Percentiles rank a stretch among this genome's conserved stretches.
These are phyloP conservation scores for Carex pumila DNA, from an alignment of 176 grass and related monocot genomes.

Conservation along the genomic window DNA sequence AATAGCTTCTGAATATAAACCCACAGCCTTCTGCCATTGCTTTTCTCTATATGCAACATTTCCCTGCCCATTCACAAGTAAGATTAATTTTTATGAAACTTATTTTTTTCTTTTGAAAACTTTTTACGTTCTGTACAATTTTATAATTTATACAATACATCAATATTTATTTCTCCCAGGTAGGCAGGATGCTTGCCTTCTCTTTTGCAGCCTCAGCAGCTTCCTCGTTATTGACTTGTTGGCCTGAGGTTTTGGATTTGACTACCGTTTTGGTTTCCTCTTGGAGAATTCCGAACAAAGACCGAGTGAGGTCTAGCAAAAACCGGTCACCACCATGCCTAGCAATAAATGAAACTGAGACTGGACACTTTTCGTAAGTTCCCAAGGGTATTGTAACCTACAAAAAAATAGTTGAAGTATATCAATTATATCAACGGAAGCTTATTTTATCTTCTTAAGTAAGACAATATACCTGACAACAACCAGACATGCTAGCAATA, in stretches of 20 bases:
- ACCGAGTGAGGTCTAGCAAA: constrained; percentile 68
- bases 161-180: background rate
- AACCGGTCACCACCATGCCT: constrained; percentile 70
- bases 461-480: constrained; percentile 76
- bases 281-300: constrained; percentile 66
- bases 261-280: constrained; percentile 56
- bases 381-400: constrained; percentile 74
- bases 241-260: constrained; percentile 68
- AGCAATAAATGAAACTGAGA: constrained; percentile 89
- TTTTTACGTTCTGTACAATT: background rate
- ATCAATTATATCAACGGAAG: background rate
- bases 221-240: constrained; percentile 67
- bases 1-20: constrained; percentile 88
- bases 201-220: constrained; percentile 93
- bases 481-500: constrained; percentile 92
- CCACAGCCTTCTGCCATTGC: constrained; percentile 83
- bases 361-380: constrained; percentile 68
- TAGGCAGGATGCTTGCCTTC: constrained; percentile 41
- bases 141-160: background rate
- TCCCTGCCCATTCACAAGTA: constrained; percentile 40
- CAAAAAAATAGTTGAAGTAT: background rate
- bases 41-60: constrained; percentile 92
- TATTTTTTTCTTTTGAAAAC: background rate
- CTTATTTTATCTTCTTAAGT: background rate
- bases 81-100: background rate